phyloP scores from a whole-genome alignment of 139 green algal species.

The Klebsormidium nitens region DNA sequence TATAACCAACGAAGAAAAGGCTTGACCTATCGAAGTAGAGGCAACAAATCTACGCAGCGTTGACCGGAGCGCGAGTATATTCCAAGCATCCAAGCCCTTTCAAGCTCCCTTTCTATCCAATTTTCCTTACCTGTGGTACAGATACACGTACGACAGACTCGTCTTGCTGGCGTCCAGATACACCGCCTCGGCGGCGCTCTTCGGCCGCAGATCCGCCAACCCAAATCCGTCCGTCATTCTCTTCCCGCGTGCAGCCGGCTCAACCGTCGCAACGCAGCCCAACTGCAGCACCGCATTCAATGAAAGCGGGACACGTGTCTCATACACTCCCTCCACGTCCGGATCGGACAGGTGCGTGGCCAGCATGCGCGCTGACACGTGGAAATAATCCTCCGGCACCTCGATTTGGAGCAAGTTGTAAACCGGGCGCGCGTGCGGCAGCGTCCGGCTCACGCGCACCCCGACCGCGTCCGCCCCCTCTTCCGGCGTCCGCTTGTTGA shows the following conservation, averaged over 20 bases:
- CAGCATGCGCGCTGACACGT: slow-evolving; percentile 38
- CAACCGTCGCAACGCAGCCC: slow-evolving; percentile 66
- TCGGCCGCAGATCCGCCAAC: slow-evolving; percentile 64
- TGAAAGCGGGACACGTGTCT: slow-evolving; percentile 66
- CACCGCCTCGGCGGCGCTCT: slow-evolving; percentile 51
- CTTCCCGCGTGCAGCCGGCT: slow-evolving; percentile 13
- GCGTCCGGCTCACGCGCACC: slow-evolving; percentile 32
- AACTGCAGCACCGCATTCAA: slow-evolving; percentile 60
- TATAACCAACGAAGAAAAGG: too few relatives aligned
- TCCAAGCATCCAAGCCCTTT: too few relatives aligned
- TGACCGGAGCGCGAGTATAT: too few relatives aligned
- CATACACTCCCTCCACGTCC: slow-evolving; percentile 57
- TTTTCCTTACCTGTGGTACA: slow-evolving; percentile 65
- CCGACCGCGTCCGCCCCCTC: slow-evolving; percentile 3
- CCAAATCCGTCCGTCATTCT: slow-evolving; percentile 47
- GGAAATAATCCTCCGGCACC: slow-evolving; percentile 57
- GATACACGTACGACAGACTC: slow-evolving; percentile 55
- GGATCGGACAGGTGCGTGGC: slow-evolving; percentile 41
- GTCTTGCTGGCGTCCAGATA: slow-evolving; percentile 58
- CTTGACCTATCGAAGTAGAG: too few relatives aligned
- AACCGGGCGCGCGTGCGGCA: slow-evolving; percentile 51
- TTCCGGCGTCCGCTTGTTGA: slow-evolving; percentile 19
- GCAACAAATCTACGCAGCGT: too few relatives aligned
- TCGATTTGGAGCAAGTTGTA: slow-evolving; percentile 56
- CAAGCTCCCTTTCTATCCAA: too few relatives aligned